Evolutionary conservation across 345 rosid species (phyloP).

Genomic region (Cardamine occulta): DNA sequence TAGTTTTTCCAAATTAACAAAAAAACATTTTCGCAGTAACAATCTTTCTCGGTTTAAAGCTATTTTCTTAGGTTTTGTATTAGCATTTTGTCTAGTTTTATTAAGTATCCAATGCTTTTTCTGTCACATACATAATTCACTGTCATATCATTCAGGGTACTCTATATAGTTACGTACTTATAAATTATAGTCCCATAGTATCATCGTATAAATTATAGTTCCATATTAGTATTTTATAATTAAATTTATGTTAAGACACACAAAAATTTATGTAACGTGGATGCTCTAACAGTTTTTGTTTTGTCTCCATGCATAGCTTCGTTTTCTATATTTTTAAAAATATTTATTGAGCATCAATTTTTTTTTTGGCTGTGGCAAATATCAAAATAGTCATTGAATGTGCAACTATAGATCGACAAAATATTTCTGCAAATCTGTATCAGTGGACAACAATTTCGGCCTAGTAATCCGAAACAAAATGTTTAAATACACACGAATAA

Average conservation of each 20-base stretch:
- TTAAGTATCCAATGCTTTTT: neutral
- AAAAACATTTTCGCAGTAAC: neutral
- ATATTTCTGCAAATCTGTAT: neutral
- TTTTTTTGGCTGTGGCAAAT: neutral
- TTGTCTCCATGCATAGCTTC: neutral
- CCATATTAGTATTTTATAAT: too few species aligned
- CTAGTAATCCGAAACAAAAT: neutral
- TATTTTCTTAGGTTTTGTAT: neutral
- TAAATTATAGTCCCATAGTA: neutral
- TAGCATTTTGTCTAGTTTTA: neutral
- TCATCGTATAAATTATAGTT: too few species aligned
- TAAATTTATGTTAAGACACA: too few species aligned
- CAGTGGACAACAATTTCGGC: neutral
- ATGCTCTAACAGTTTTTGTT: neutral
- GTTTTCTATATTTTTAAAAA: neutral
- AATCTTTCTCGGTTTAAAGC: neutral
- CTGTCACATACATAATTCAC: neutral
- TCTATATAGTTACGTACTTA: neutral
- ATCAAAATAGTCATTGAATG: neutral
- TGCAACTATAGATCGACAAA: neutral
- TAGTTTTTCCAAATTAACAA: neutral
- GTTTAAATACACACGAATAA: constrained; percentile 7
- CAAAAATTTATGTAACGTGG: too few species aligned
- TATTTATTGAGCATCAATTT: neutral
- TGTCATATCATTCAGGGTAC: too few species aligned